These are phyloP conservation scores for Leonotis leonurus DNA, from an alignment of 257 asterid genomes.

Conservation along the genomic window DNA sequence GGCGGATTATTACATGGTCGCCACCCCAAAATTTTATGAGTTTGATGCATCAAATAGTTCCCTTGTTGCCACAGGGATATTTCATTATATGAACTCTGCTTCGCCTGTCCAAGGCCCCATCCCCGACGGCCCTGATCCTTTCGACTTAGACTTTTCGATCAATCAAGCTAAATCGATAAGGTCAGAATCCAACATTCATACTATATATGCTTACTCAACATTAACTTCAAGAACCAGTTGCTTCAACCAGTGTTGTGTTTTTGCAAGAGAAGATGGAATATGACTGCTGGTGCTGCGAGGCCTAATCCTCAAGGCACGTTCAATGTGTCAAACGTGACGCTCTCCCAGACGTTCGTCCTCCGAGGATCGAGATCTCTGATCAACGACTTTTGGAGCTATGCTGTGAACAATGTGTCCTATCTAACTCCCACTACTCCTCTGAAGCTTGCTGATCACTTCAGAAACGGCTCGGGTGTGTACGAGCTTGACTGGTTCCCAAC, in stretches of 20 bases:
- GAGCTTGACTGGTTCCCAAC: conserved; percentile 28
- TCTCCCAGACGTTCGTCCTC: conserved; percentile 39
- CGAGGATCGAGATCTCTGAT: conserved; percentile 34
- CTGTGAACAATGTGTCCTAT: conserved; percentile 40
- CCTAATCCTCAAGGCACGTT: conserved; percentile 60
- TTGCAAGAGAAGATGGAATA: conserved; percentile 35
- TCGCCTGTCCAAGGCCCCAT: conserved; percentile 26
- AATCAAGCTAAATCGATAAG: conserved; percentile 47
- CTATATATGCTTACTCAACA: background rate
- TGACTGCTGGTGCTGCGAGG: conserved; percentile 47
- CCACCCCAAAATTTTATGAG: conserved; percentile 27
- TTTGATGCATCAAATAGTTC: background rate
- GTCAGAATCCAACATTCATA: background rate
- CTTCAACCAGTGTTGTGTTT: background rate
- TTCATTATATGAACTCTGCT: conserved; percentile 35
- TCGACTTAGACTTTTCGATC: conserved; percentile 35
- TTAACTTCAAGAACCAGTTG: background rate
- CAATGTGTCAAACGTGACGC: conserved; percentile 34
- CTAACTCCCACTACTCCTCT: conserved; percentile 39
- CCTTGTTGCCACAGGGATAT: conserved; percentile 31
- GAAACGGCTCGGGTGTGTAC: conserved; percentile 42
- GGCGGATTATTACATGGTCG: conserved; percentile 44
- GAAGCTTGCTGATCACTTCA: conserved; percentile 44
- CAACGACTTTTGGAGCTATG: conserved; percentile 25
- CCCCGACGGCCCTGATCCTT: conserved; percentile 40